A percentile compares a stretch with the other conserved stretches of the same genome.
Evolutionary conservation across 2,329 filamentous ascomycete species (phyloP).

Genomic region (Phyllosticta citrichinensis): DNA sequence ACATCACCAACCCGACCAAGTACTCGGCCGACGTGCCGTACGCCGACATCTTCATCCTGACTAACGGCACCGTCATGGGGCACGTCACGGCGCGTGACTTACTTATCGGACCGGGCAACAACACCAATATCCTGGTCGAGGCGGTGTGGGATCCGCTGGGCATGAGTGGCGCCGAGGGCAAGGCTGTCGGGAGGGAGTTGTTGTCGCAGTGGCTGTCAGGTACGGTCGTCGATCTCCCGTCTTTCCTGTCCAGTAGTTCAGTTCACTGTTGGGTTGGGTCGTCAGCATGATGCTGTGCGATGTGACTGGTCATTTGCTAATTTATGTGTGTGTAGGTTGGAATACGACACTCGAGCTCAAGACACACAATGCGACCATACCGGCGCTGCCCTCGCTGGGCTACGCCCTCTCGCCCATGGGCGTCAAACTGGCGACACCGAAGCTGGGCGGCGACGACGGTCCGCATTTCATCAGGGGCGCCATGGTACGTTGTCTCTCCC

Average conservation of each 20-base stretch:
- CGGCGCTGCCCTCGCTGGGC: slow-evolving; percentile 61
- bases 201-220: slow-evolving; percentile 80
- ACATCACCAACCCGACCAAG: slow-evolving; percentile 81
- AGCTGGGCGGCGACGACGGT: slow-evolving; percentile 39
- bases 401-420: slow-evolving; percentile 61
- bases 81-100: slow-evolving; percentile 60
- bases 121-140: slow-evolving; percentile 56
- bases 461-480: slow-evolving; percentile 74
- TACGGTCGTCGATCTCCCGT: slow-evolving; percentile 18
- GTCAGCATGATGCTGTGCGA: background rate
- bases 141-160: slow-evolving; percentile 64
- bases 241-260: background rate
- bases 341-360: slow-evolving; percentile 73
- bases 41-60: slow-evolving; percentile 63
- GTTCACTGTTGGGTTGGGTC: background rate
- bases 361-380: slow-evolving; percentile 63
- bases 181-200: slow-evolving; percentile 56
- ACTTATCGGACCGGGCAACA: slow-evolving; percentile 56
- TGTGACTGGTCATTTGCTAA: background rate
- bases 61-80: slow-evolving; percentile 64
- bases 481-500: slow-evolving; percentile 37
- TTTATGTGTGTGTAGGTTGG: slow-evolving; percentile 39
- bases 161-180: slow-evolving; percentile 51
- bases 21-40: slow-evolving; percentile 79
- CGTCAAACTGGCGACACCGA: slow-evolving; percentile 62